These are phyloP conservation scores for Thraustochytrium sp. DNA, from an alignment of 352 stramenopile species.

Conservation along the genomic window DNA sequence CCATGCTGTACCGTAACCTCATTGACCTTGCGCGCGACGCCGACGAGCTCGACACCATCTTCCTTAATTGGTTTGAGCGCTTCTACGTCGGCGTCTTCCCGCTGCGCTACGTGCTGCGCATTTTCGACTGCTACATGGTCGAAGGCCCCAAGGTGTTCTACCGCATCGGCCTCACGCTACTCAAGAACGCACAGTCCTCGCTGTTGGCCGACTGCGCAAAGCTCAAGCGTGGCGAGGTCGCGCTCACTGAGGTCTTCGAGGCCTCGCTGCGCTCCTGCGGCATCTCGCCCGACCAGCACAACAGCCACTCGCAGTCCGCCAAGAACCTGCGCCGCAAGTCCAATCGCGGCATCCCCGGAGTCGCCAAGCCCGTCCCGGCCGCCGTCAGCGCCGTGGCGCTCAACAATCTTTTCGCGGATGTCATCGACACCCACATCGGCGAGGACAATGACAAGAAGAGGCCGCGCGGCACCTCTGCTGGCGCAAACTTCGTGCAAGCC, in stretches of 20 bases:
- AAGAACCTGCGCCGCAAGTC: neutral
- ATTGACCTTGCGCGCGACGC: neutral
- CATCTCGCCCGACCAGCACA: neutral
- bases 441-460: neutral
- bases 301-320: neutral
- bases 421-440: neutral
- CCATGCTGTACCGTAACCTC: slow-evolving; percentile 3
- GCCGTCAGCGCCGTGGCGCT: neutral
- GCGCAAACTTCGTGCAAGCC: too few relatives aligned
- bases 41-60: slow-evolving; percentile 9
- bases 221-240: neutral
- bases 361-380: neutral
- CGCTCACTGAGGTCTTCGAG: neutral
- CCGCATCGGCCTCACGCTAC: neutral
- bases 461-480: too few relatives aligned
- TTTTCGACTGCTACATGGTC: slow-evolving; percentile 35
- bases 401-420: neutral
- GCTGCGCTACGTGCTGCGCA: slow-evolving; percentile 13
- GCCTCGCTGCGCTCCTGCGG: neutral
- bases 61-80: slow-evolving; percentile 29
- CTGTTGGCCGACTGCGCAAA: neutral
- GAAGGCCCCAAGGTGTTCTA: slow-evolving; percentile 35
- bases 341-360: neutral
- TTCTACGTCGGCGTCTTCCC: slow-evolving; percentile 20
- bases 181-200: neutral